Evolutionary conservation across 768 basidiomycete species (phyloP).

Genomic region (Hemileccinum impolitum): DNA sequence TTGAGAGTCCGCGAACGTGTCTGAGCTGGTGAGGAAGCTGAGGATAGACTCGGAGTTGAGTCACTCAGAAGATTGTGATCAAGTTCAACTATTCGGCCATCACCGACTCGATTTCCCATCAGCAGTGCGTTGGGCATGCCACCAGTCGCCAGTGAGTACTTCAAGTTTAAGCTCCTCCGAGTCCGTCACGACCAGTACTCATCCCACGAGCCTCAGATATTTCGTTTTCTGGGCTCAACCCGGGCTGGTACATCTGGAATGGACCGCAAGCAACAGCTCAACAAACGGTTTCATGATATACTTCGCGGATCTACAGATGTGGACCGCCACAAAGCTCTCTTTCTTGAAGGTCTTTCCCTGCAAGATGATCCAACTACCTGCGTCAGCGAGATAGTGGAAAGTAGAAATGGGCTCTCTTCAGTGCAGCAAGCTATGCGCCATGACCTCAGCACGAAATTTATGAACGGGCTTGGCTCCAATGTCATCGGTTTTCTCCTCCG

Average conservation of each 20-base stretch:
- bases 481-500: slow-evolving; percentile 40
- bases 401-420: slow-evolving; percentile 33
- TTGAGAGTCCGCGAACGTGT: no score
- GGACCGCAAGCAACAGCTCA: slow-evolving; percentile 28
- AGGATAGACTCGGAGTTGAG: no score
- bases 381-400: slow-evolving; percentile 36
- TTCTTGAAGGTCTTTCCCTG: slow-evolving; percentile 45
- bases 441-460: slow-evolving; percentile 35
- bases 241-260: slow-evolving; percentile 6
- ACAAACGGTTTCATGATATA: slow-evolving; percentile 34
- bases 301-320: slow-evolving; percentile 29
- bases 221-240: no score
- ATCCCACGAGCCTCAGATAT: no score
- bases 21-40: no score
- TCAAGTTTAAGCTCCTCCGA: no score
- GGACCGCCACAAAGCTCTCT: slow-evolving; percentile 28
- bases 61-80: no score
- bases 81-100: no score
- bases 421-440: slow-evolving; percentile 42
- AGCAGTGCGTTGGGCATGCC: no score
- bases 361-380: slow-evolving; percentile 39
- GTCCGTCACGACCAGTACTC: no score
- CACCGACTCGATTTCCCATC: no score
- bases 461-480: slow-evolving; percentile 39
- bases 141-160: no score